phyloP scores from a whole-genome alignment of 805 yeast genomes.

The Monosporozyma servazzii region DNA sequence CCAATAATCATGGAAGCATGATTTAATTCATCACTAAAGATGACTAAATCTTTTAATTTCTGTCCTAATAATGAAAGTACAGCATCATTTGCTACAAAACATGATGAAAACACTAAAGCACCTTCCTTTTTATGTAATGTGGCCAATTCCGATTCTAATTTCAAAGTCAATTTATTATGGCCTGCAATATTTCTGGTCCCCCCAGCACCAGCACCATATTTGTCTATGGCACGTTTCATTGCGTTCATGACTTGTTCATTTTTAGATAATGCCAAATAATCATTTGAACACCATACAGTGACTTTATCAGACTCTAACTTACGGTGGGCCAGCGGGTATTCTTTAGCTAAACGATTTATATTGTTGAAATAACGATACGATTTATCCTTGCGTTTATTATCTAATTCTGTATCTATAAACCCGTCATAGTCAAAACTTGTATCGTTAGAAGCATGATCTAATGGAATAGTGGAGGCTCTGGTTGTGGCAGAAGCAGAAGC shows the following conservation, averaged over 20 bases:
- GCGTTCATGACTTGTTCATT: slow-evolving; percentile 61
- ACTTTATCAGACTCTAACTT: slow-evolving; percentile 68
- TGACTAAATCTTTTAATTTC: slow-evolving; percentile 79
- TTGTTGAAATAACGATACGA: slow-evolving; percentile 95
- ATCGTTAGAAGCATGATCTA: slow-evolving; percentile 39
- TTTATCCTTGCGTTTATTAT: slow-evolving; percentile 72
- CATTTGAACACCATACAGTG: slow-evolving; percentile 98
- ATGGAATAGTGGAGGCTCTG: slow-evolving; percentile 23
- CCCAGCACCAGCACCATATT: slow-evolving; percentile 98
- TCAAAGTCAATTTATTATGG: slow-evolving; percentile 83
- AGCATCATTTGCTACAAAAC: slow-evolving; percentile 96
- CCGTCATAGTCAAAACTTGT: slow-evolving; percentile 61
- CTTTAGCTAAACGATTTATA: slow-evolving; percentile 88
- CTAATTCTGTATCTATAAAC: slow-evolving; percentile 55
- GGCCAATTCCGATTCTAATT: slow-evolving; percentile 78
- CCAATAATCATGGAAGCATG: slow-evolving; percentile 99
- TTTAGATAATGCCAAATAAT: slow-evolving; percentile 90
- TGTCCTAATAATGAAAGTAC: slow-evolving; percentile 85
- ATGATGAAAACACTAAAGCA: slow-evolving; percentile 88
- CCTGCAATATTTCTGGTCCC: slow-evolving; percentile 99
- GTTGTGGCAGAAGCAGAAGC: slow-evolving; percentile 29
- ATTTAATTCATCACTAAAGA: slow-evolving; percentile 85
- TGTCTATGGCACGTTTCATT: slow-evolving; percentile 72
- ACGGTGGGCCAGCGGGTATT: slow-evolving; percentile 90
- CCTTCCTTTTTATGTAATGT: slow-evolving; percentile 90